Base-by-base conservation (phyloP, 345 rosid genomes). In the Pugionium dolabratum region DNA sequence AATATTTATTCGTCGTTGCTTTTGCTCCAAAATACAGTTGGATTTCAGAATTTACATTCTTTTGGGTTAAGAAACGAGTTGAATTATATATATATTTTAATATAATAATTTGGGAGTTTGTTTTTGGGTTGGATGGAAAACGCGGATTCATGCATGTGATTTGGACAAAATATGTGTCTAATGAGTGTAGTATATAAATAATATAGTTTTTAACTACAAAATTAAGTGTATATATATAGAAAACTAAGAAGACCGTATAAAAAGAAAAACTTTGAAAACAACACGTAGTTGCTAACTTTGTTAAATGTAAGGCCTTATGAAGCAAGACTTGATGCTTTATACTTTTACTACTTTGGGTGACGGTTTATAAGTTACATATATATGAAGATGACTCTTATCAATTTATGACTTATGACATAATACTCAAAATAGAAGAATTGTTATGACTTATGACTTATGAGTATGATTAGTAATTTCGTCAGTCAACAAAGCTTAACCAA, bases 61-160 rank as follows among this genome's bases (percentile, higher is more conserved):
- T 35, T 29, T 47, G 11, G 35, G 64, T 39, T 67, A 57, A 39
- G n/a, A 33, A 37, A 55, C 28, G 53, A 34, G 39, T 37, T 36
- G 28, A 36, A 18, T 18, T 18, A 18, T 18, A n/a, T 9, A 54
- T 28, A 44, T 5, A 54, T 9, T 46, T 67, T 4, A 30, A 40
- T 45, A 35, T 28, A 11, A 37, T 37, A 18, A 18, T 43, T 11
- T 49, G 18, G 8, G 36, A 29, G 18, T 29, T 3, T 34, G 18
- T 34, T 26, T 53, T 61, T 7, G 33, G 7, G 28, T 40, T 58
- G 59, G 59, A 69, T 50, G 53, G 18, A 10, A 67, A 51, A 69
- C 60, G 60, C 66, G 73, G 59, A 51, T 59, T 42, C 66, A 60
- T 60, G 67, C 73, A 69, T 69, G 60, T 70, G 62, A 69, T 70